A percentile compares a stretch with the other conserved stretches of the same genome.
phyloP scores from a whole-genome alignment of 495 filamentous ascomycete species.

The Penicillium paradoxum region DNA sequence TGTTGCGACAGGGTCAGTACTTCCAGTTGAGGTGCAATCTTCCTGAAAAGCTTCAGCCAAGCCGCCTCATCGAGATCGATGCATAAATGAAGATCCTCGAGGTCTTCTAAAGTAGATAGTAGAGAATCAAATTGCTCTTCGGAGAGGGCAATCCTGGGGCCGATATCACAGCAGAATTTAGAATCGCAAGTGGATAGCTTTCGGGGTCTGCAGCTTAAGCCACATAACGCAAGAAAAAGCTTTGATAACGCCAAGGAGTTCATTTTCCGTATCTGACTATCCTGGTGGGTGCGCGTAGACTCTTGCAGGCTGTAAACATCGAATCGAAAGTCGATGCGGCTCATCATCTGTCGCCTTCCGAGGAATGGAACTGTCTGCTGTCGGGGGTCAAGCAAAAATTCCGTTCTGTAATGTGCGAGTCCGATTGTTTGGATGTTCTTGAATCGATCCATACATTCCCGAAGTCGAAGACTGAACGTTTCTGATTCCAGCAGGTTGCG shows the following conservation, averaged over 20 bases:
- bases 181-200: conserved; percentile 7
- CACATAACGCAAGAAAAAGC: conserved; percentile 9
- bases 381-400: conserved; percentile 11
- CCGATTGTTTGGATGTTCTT: conserved; percentile 5
- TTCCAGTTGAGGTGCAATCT: conserved; percentile 10
- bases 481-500: conserved; percentile 11
- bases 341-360: conserved; percentile 7
- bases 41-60: conserved; percentile 7
- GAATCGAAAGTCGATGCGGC: conserved; percentile 10
- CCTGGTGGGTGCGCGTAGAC: not conserved
- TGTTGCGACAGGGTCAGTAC: conserved; percentile 6
- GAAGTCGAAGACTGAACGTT: conserved; percentile 5
- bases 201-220: conserved; percentile 7
- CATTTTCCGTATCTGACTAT: conserved; percentile 2
- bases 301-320: conserved; percentile 3
- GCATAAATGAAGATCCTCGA: conserved; percentile 10
- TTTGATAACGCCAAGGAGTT: conserved; percentile 10
- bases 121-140: conserved; percentile 9
- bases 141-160: conserved; percentile 6
- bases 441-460: conserved; percentile 8
- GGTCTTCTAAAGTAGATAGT: conserved; percentile 6
- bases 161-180: conserved; percentile 9
- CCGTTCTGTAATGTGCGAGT: conserved; percentile 10
- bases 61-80: conserved; percentile 8
- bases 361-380: conserved; percentile 11